phyloP scores from a whole-genome alignment of 2,329 filamentous ascomycete species.

The Botrytis paeoniae region DNA sequence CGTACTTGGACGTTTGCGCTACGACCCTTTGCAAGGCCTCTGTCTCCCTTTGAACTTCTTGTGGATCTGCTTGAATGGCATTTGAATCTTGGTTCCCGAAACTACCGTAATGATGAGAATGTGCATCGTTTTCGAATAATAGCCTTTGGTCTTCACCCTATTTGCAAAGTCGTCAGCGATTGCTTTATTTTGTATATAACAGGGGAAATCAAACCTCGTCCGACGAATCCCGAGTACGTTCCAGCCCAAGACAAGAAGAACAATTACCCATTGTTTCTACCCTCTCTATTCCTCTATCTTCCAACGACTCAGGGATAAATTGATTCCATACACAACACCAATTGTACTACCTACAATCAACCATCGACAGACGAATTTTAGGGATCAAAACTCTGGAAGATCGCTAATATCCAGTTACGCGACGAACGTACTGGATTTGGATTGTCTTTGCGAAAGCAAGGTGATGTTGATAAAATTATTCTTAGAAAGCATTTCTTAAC shows the following conservation, averaged over 20 bases:
- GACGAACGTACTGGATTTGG: neutral
- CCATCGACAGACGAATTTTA: constrained; percentile 1
- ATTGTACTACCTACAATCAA: constrained; percentile 16
- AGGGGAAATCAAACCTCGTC: constrained; percentile 49
- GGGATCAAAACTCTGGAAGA: neutral
- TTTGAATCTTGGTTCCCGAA: constrained; percentile 56
- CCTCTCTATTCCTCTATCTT: constrained; percentile 13
- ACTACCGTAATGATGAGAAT: constrained; percentile 59
- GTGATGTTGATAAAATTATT: neutral
- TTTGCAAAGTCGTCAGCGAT: constrained; percentile 9
- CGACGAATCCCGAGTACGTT: constrained; percentile 47
- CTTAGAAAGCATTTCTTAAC: neutral
- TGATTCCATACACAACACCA: constrained; percentile 14
- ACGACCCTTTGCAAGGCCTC: constrained; percentile 64
- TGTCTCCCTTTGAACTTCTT: constrained; percentile 61
- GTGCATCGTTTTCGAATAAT: constrained; percentile 56
- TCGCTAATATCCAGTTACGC: constrained; percentile 3
- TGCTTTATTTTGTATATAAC: neutral
- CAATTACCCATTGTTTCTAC: constrained; percentile 54
- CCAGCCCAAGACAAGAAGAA: constrained; percentile 57
- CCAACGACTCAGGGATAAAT: constrained; percentile 4
- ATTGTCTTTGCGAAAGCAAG: constrained; percentile 8
- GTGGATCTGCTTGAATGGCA: constrained; percentile 53
- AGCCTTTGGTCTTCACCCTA: constrained; percentile 46
- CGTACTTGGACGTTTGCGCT: constrained; percentile 61